Evolutionary conservation across 345 rosid genomes (phyloP).

Genomic region (Linum trigynum): DNA sequence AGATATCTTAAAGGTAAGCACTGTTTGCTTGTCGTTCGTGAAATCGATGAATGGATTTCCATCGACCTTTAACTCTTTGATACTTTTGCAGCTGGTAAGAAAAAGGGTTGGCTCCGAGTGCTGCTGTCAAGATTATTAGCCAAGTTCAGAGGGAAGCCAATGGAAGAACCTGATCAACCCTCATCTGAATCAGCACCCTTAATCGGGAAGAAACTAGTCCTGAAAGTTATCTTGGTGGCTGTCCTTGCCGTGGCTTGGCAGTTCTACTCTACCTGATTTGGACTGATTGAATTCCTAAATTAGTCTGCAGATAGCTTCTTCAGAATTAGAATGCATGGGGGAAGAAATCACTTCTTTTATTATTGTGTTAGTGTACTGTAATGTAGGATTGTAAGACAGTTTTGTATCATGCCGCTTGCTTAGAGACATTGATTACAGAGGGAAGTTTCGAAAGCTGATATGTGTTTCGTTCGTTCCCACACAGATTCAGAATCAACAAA

Average conservation of each 20-base stretch:
- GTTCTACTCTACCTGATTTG: slow-evolving; percentile 22
- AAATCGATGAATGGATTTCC: background rate
- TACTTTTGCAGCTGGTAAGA: slow-evolving; percentile 34
- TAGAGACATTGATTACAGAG: too few relatives aligned
- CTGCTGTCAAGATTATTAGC: slow-evolving; percentile 42
- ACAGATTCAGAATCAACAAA: too few relatives aligned
- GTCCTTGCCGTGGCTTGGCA: slow-evolving; percentile 66
- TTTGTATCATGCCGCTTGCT: too few relatives aligned
- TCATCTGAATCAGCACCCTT: slow-evolving; percentile 24
- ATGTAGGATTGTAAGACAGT: too few relatives aligned
- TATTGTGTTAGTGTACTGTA: too few relatives aligned
- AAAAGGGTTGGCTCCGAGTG: slow-evolving; percentile 28
- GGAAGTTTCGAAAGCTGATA: too few relatives aligned
- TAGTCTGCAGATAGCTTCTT: too few relatives aligned
- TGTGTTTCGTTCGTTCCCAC: too few relatives aligned
- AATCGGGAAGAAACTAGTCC: slow-evolving; percentile 33
- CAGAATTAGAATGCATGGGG: too few relatives aligned
- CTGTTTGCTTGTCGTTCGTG: background rate
- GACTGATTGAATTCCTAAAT: background rate
- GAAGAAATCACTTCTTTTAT: too few relatives aligned
- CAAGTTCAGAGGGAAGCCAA: slow-evolving; percentile 50
- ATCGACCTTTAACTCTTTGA: background rate
- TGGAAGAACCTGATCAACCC: slow-evolving; percentile 23
- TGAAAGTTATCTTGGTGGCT: slow-evolving; percentile 52
- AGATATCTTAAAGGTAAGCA: slow-evolving; percentile 55